Percentiles rank a stretch among this genome's conserved stretches.
These are phyloP conservation scores for Pontederia paniculata DNA, from an alignment of 176 grass and related monocot species.

Conservation along the genomic window DNA sequence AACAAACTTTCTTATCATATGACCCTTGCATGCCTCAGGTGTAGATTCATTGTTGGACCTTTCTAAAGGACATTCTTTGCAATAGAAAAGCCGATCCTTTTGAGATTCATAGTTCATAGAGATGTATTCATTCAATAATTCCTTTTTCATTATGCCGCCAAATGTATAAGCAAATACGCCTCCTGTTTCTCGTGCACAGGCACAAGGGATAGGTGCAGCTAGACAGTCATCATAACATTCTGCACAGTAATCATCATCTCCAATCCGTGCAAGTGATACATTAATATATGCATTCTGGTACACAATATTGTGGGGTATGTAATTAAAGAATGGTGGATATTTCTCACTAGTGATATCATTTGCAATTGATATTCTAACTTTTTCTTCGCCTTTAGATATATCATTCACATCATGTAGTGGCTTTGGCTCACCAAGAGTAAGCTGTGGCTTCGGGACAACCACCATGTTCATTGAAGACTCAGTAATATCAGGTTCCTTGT, in stretches of 20 bases:
- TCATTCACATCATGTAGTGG: conserved; percentile 46
- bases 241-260: conserved; percentile 52
- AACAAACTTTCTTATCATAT: conserved; percentile 61
- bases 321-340: conserved; percentile 44
- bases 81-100: conserved; percentile 37
- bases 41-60: conserved; percentile 28
- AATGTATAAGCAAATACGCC: conserved; percentile 48
- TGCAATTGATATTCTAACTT: conserved; percentile 42
- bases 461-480: conserved; percentile 17
- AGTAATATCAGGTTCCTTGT: conserved; percentile 3
- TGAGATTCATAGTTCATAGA: conserved; percentile 27
- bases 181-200: conserved; percentile 45
- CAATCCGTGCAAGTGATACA: conserved; percentile 56
- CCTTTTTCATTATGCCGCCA: conserved; percentile 44
- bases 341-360: conserved; percentile 48
- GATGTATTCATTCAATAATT: conserved; percentile 58
- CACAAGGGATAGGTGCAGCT: conserved; percentile 42
- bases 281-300: conserved; percentile 49
- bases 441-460: conserved; percentile 27
- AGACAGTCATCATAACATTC: conserved; percentile 67
- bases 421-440: conserved; percentile 25
- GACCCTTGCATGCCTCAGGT: conserved; percentile 54
- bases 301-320: conserved; percentile 46
- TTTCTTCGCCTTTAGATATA: conserved; percentile 63
- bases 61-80: conserved; percentile 54